Evolutionary conservation across 805 yeast genomes (phyloP).

Genomic region (Candida silvicultrix): DNA sequence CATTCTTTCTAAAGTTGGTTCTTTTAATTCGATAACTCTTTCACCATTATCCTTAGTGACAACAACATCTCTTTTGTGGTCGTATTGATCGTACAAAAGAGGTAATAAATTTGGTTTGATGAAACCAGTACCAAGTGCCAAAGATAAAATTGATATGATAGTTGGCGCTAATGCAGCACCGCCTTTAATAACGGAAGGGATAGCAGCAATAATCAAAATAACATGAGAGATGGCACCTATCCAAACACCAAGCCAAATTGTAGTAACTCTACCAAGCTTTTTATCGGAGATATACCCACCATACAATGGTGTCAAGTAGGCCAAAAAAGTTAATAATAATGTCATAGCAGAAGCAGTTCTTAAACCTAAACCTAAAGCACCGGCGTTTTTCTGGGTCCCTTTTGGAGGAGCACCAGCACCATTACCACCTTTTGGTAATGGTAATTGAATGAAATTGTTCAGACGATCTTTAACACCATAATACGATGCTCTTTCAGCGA

Average conservation of each 20-base stretch:
- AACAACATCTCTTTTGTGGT: conserved; percentile 49
- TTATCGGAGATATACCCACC: conserved; percentile 72
- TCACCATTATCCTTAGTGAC: conserved; percentile 53
- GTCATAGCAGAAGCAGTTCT: conserved; percentile 64
- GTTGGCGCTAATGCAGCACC: conserved; percentile 50
- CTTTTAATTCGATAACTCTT: conserved; percentile 60
- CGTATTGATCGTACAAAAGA: conserved; percentile 66
- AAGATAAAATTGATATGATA: conserved; percentile 30
- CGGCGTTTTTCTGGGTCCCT: conserved; percentile 18
- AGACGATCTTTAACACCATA: conserved; percentile 71
- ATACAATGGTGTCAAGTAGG: conserved; percentile 67
- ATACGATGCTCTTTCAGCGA: conserved; percentile 72
- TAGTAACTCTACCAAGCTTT: conserved; percentile 60
- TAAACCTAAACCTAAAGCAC: conserved; percentile 51
- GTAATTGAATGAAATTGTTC: conserved; percentile 67
- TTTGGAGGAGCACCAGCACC: conserved; percentile 13
- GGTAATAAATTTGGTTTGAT: conserved; percentile 64
- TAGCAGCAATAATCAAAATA: conserved; percentile 57
- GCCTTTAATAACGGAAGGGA: conserved; percentile 42
- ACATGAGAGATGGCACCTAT: conserved; percentile 55
- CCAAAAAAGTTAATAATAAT: conserved; percentile 77
- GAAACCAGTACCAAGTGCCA: conserved; percentile 75
- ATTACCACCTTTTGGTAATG: conserved; percentile 28
- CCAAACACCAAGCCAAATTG: conserved; percentile 50
- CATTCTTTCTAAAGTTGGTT: conserved; percentile 60